Evolutionary conservation across 139 green algal species (phyloP).

Genomic region (Nannochloris sp.): DNA sequence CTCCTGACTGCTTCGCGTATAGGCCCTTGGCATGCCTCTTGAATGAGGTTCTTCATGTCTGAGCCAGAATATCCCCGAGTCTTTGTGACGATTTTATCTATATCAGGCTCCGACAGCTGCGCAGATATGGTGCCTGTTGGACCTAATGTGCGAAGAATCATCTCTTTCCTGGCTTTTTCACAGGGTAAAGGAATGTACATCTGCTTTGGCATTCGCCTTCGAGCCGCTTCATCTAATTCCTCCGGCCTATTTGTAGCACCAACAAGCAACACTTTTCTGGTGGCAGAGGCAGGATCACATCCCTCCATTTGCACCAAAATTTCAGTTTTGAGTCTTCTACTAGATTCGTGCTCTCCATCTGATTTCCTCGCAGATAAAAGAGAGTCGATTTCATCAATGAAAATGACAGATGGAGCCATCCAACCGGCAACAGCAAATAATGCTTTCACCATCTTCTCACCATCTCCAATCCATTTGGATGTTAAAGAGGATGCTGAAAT

Average conservation of each 20-base stretch:
- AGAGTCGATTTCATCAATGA: constrained; percentile 99
- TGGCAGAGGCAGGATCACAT: constrained; percentile 34
- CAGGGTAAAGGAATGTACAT: constrained; percentile 94
- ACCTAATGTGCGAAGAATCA: constrained; percentile 19
- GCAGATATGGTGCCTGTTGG: constrained; percentile 11
- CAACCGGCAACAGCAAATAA: constrained; percentile 86
- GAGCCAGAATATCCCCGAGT: constrained; percentile 64
- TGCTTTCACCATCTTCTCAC: constrained; percentile 87
- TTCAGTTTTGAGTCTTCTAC: constrained; percentile 92
- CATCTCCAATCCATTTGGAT: constrained; percentile 98
- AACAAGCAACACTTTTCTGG: constrained; percentile 72
- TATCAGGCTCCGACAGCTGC: constrained; percentile 43
- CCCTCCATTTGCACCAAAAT: constrained; percentile 96
- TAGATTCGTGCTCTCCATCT: constrained; percentile 94
- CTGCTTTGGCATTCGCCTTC: constrained; percentile 94
- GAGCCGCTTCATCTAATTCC: constrained; percentile 94
- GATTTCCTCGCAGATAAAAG: constrained; percentile 80
- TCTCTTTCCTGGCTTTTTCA: constrained; percentile 9
- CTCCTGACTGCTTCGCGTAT: constrained; percentile 58
- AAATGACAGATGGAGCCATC: constrained; percentile 89
- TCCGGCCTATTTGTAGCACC: constrained; percentile 94
- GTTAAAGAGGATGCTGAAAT: constrained; percentile 92
- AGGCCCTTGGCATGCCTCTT: constrained; percentile 85
- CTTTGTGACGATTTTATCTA: constrained; percentile 66
- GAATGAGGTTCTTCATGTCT: constrained; percentile 89